phyloP scores from a whole-genome alignment of 441 rosid species.

The Jatropha podagrica region DNA sequence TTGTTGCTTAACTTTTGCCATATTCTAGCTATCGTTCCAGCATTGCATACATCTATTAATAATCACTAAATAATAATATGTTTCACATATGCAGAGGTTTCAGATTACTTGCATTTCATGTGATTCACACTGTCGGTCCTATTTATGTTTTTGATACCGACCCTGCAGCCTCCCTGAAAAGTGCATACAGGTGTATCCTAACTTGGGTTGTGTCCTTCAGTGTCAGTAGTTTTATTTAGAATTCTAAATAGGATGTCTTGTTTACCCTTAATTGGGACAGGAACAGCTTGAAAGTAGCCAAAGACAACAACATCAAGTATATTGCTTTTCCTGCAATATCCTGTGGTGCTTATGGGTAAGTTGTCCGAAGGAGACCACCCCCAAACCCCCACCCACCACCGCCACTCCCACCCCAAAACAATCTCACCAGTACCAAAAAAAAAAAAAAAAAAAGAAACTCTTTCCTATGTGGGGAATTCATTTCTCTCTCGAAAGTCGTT shows the following conservation, averaged over 20 bases:
- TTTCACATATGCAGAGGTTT: conserved; percentile 60
- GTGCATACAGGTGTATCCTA: conserved; percentile 52
- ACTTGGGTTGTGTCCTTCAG: conserved; percentile 7
- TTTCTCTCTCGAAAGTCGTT: no score
- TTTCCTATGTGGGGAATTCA: background rate
- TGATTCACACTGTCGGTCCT: conserved; percentile 90
- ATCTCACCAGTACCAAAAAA: no score
- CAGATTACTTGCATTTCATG: conserved; percentile 72
- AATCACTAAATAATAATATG: conserved; percentile 8
- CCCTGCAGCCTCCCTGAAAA: conserved; percentile 52
- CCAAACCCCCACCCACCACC: background rate
- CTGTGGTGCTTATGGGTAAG: conserved; percentile 71
- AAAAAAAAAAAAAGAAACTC: no score
- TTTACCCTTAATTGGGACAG: conserved; percentile 36
- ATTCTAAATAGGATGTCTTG: conserved; percentile 7
- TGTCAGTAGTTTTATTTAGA: background rate
- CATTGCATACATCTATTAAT: background rate
- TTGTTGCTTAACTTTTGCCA: background rate
- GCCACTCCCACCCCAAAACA: background rate
- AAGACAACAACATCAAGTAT: conserved; percentile 65
- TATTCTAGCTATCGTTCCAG: background rate
- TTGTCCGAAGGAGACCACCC: conserved; percentile 1
- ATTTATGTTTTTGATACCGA: conserved; percentile 52
- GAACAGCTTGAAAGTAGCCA: conserved; percentile 71
- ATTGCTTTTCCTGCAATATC: conserved; percentile 91